These are phyloP conservation scores for Cladorrhinum sp. DNA, from an alignment of 2,329 filamentous ascomycete species.

Conservation along the genomic window DNA sequence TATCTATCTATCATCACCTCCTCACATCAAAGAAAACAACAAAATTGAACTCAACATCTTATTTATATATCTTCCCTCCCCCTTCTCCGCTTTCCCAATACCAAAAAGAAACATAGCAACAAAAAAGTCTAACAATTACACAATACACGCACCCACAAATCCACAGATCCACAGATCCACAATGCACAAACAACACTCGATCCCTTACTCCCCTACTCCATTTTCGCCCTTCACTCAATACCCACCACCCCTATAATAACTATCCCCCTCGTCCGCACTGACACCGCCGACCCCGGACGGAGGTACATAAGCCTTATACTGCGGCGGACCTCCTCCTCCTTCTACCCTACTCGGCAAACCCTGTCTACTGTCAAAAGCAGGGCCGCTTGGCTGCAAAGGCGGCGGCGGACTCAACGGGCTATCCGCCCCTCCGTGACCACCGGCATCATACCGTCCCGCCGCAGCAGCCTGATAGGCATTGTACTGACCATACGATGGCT, in stretches of 20 bases:
- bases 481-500: conserved; percentile 43
- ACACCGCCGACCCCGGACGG: conserved; percentile 37
- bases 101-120: background rate
- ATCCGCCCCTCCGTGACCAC: background rate
- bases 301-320: conserved; percentile 61
- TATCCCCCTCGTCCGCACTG: conserved; percentile 32
- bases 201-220: background rate
- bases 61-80: background rate
- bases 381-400: conserved; percentile 41
- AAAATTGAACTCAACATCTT: background rate
- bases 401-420: conserved; percentile 39
- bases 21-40: background rate
- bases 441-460: conserved; percentile 2
- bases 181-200: background rate
- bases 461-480: conserved; percentile 31
- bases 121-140: background rate
- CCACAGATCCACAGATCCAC: too few relatives aligned
- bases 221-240: conserved; percentile 11
- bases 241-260: conserved; percentile 27
- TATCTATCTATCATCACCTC: background rate
- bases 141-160: too few relatives aligned
- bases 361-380: conserved; percentile 49
- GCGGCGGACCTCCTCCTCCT: conserved; percentile 33
- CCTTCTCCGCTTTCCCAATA: background rate
- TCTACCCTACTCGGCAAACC: conserved; percentile 42